These are phyloP conservation scores for Lepidium africanum DNA, from an alignment of 345 rosid species.

Conservation along the genomic window DNA sequence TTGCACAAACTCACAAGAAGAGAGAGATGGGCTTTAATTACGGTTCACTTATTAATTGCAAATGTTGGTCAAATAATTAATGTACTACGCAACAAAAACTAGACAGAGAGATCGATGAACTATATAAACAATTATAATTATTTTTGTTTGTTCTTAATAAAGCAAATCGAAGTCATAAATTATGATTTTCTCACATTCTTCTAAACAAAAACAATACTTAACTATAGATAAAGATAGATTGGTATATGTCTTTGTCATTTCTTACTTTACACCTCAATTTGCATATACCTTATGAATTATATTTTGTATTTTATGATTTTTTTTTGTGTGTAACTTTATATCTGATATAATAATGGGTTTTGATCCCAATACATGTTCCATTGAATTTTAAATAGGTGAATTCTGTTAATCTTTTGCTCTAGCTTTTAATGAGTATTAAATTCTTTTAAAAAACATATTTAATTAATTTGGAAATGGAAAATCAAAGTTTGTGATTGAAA, in stretches of 20 bases:
- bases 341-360: not conserved
- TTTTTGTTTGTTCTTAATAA: constrained; percentile 15
- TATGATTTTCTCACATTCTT: constrained; percentile 9
- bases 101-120: not conserved
- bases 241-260: constrained; percentile 41
- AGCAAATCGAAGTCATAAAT: constrained; percentile 8
- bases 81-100: constrained; percentile 24
- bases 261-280: constrained; percentile 21
- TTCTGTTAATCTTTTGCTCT: not conserved
- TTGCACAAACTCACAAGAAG: constrained; percentile 22
- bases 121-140: not conserved
- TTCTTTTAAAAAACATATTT: not conserved
- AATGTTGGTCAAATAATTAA: constrained; percentile 26
- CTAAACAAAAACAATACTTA: not conserved
- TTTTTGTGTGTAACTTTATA: too few relatives aligned
- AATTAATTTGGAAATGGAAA: not conserved
- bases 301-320: not conserved
- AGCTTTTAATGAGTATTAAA: not conserved
- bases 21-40: constrained; percentile 22
- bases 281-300: not conserved
- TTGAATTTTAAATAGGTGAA: too few relatives aligned
- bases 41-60: constrained; percentile 15
- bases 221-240: not conserved
- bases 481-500: not conserved
- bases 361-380: not conserved